These are phyloP conservation scores for Euphrasia arctica DNA, from an alignment of 305 asterid species.

Conservation along the genomic window DNA sequence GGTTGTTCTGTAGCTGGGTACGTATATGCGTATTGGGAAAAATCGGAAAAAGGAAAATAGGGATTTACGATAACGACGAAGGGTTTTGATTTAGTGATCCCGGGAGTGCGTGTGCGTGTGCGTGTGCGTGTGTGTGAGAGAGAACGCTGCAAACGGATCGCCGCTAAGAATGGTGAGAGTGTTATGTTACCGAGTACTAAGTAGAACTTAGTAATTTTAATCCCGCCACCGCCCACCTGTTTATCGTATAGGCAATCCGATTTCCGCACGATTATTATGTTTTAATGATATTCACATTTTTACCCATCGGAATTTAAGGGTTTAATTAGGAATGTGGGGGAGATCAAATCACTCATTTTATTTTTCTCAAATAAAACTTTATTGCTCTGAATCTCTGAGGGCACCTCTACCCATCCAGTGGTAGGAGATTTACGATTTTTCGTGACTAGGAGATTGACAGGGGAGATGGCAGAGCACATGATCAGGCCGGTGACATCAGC, in stretches of 20 bases:
- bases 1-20: constrained; percentile 21
- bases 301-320: too few relatives aligned
- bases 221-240: constrained; percentile 45
- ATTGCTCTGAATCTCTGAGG: too few relatives aligned
- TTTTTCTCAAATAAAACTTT: too few relatives aligned
- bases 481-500: too few relatives aligned
- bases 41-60: constrained; percentile 15
- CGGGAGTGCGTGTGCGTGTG: constrained; percentile 9
- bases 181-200: constrained; percentile 17
- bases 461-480: too few relatives aligned
- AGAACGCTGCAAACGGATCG: constrained; percentile 32
- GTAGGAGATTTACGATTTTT: too few relatives aligned
- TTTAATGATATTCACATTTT: neutral
- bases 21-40: constrained; percentile 17
- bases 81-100: constrained; percentile 24
- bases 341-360: too few relatives aligned
- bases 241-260: constrained; percentile 17
- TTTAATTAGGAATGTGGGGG: too few relatives aligned
- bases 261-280: constrained; percentile 5
- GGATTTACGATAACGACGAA: constrained; percentile 22
- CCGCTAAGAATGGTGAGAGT: constrained; percentile 27
- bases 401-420: too few relatives aligned
- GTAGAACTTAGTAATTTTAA: neutral
- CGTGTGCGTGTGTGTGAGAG: constrained; percentile 13
- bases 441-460: too few relatives aligned